phyloP scores from a whole-genome alignment of 345 rosid genomes.

The Stellera chamaejasme region DNA sequence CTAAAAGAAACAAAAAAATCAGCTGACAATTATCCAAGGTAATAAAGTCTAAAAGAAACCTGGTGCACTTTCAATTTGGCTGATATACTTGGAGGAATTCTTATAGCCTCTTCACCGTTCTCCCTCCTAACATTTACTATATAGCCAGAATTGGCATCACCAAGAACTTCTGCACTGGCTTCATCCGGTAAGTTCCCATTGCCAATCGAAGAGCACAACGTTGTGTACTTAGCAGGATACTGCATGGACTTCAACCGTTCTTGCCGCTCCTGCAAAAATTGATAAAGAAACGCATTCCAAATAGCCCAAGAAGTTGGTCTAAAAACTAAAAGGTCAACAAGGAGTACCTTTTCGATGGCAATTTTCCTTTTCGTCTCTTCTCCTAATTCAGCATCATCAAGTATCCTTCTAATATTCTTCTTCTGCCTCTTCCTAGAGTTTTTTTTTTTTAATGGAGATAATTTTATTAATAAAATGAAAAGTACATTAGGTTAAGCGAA shows the following conservation, averaged over 20 bases:
- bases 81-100: constrained; percentile 84
- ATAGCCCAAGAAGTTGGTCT: constrained; percentile 1
- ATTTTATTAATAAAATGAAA: too few species aligned
- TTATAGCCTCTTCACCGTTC: constrained; percentile 86
- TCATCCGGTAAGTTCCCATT: constrained; percentile 47
- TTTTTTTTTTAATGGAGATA: too few species aligned
- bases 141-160: constrained; percentile 74
- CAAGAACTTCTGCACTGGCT: constrained; percentile 64
- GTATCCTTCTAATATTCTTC: constrained; percentile 86
- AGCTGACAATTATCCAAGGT: too few species aligned
- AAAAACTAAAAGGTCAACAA: constrained; percentile 10
- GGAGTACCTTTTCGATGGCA: constrained; percentile 86
- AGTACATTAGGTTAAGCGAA: too few species aligned
- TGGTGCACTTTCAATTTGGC: constrained; percentile 88
- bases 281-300: neutral
- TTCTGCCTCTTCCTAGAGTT: constrained; percentile 62
- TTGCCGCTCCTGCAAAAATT: constrained; percentile 80
- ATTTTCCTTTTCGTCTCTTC: constrained; percentile 95
- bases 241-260: constrained; percentile 89
- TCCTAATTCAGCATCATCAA: constrained; percentile 98
- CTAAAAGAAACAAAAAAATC: too few species aligned
- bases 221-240: constrained; percentile 59
- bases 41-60: constrained; percentile 34
- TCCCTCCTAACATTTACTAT: constrained; percentile 98
- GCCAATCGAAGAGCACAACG: constrained; percentile 33